Conservation (phyloP, 192 early-diverging fungal genomes). For the Nowakowskiella sp. region DNA sequence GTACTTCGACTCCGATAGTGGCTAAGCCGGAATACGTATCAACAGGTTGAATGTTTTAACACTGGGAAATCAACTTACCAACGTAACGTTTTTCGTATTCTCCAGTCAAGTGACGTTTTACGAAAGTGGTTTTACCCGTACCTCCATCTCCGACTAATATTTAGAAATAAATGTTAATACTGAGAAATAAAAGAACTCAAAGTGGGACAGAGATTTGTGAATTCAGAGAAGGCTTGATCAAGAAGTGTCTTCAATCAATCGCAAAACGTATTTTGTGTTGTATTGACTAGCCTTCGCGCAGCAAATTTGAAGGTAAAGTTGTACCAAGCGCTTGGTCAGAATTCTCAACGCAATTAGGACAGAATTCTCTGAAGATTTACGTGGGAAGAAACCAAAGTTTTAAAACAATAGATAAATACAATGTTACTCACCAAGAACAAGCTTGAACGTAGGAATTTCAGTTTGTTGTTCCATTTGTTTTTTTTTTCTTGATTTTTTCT, state of each 20-base stretch:
- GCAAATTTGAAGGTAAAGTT: too few species aligned
- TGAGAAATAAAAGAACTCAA: not conserved
- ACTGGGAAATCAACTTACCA: conserved; percentile 47
- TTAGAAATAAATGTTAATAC: not conserved
- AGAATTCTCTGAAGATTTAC: too few species aligned
- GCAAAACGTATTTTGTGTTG: too few species aligned
- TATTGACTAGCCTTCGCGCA: too few species aligned
- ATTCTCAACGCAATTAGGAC: too few species aligned
- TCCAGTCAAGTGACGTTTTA: conserved; percentile 98
- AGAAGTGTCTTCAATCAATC: too few species aligned
- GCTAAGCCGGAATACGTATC: too few species aligned
- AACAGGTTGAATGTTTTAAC: not conserved
- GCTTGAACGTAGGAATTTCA: conserved; percentile 70
- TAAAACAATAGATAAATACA: too few species aligned
- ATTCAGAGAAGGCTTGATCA: too few species aligned
- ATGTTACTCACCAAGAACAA: conserved; percentile 74
- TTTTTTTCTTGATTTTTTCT: not conserved
- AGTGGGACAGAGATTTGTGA: too few species aligned
- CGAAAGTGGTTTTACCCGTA: conserved; percentile 99
- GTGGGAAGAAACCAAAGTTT: too few species aligned
- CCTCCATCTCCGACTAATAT: conserved; percentile 88
- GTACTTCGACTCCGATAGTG: conserved; percentile 99
- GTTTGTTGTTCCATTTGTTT: not conserved
- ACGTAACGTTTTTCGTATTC: conserved; percentile 99
- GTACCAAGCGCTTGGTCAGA: too few species aligned